A percentile compares a stretch with the other conserved stretches of the same genome.
Evolutionary conservation across 2,329 filamentous ascomycete species (phyloP).

Genomic region (Fusarium dlaminii): DNA sequence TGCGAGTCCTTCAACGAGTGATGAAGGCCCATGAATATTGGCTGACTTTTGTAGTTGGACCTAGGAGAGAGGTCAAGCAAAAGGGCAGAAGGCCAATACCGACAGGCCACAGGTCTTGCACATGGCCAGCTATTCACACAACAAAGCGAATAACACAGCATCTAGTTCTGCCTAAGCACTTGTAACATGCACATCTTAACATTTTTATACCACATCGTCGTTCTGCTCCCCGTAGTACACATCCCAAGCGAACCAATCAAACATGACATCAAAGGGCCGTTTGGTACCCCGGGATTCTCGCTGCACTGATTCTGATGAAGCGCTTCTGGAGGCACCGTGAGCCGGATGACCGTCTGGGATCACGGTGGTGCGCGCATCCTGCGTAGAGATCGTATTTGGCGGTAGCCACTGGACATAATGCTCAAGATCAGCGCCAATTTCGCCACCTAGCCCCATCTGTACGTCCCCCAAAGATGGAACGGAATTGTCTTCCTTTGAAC

Average conservation of each 20-base stretch:
- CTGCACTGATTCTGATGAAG: not conserved
- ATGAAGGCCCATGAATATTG: accelerated
- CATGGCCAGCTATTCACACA: not conserved
- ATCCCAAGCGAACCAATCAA: slow-evolving; percentile 17
- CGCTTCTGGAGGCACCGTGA: accelerated
- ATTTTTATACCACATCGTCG: accelerated
- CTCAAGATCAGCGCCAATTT: not conserved
- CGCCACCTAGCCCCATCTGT: not conserved
- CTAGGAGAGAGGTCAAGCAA: not conserved
- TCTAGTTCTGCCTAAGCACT: not conserved
- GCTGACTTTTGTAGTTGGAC: not conserved
- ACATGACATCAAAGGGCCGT: not conserved
- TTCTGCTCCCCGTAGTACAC: not conserved
- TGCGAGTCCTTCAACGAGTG: accelerated
- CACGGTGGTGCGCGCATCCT: not conserved
- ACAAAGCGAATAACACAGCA: not conserved
- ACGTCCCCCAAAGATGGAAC: no score
- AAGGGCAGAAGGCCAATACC: no score
- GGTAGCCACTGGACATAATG: not conserved
- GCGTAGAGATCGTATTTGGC: not conserved
- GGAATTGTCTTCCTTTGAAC: no score
- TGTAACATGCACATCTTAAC: accelerated
- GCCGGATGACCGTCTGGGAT: accelerated
- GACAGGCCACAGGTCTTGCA: not conserved
- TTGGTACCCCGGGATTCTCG: not conserved